phyloP scores from a whole-genome alignment of 2,329 filamentous ascomycete species.

The Aspergillus caelatus region DNA sequence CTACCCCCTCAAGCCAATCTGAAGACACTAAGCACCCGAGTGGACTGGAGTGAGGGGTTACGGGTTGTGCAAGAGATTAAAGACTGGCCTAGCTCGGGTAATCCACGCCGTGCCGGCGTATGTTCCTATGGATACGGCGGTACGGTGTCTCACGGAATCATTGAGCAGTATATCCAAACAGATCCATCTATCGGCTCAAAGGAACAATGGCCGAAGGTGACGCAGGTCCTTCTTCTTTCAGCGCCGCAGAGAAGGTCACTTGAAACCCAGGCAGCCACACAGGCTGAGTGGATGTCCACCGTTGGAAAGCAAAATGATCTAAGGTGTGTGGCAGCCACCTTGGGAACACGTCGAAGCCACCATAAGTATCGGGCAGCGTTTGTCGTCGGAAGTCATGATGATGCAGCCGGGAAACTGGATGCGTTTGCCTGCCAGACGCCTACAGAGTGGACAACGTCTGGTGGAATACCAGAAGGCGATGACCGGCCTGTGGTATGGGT shows the following conservation, averaged over 20 bases:
- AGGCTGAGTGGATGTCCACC: background rate
- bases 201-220: background rate
- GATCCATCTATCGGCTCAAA: background rate
- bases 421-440: background rate
- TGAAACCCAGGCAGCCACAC: background rate
- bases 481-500: conserved; percentile 33
- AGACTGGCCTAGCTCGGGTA: conserved; percentile 21
- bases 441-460: conserved; percentile 12
- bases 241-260: background rate
- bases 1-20: conserved; percentile 38
- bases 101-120: conserved; percentile 29
- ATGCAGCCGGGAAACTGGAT: conserved; percentile 16
- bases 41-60: conserved; percentile 34
- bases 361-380: conserved; percentile 2
- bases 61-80: conserved; percentile 26
- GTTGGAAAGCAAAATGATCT: background rate
- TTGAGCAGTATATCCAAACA: conserved; percentile 25
- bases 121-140: conserved; percentile 40
- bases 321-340: background rate
- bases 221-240: background rate
- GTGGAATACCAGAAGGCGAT: conserved; percentile 24
- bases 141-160: conserved; percentile 38
- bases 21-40: conserved; percentile 33
- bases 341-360: background rate
- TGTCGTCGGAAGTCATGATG: background rate